phyloP scores from a whole-genome alignment of 257 asterid genomes.

The Nyctanthes arbortristis region DNA sequence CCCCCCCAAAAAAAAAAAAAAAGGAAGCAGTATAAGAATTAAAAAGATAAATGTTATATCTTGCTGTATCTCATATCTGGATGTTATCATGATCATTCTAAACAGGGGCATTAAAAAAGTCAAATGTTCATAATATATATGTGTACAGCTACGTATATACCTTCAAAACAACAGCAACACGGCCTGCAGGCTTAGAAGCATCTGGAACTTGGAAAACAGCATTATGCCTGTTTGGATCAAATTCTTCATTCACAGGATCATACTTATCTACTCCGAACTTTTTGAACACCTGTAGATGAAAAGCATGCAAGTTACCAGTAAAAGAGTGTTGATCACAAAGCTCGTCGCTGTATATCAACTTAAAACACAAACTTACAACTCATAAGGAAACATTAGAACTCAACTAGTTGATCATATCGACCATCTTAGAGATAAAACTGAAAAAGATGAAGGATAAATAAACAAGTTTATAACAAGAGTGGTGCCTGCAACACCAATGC shows the following conservation, averaged over 20 bases:
- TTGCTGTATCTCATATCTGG: too few relatives aligned
- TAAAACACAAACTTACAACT: neutral
- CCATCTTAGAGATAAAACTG: neutral
- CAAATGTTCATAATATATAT: neutral
- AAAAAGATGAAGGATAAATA: neutral
- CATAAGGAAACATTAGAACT: neutral
- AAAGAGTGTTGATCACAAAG: neutral
- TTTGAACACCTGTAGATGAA: slow-evolving; percentile 60
- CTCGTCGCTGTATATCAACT: neutral
- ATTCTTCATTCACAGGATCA: slow-evolving; percentile 70
- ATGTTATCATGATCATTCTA: neutral
- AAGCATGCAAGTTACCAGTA: neutral
- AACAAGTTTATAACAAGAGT: neutral
- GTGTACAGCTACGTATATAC: slow-evolving; percentile 41
- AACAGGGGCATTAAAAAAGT: neutral
- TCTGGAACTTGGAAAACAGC: slow-evolving; percentile 96
- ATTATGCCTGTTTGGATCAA: slow-evolving; percentile 89
- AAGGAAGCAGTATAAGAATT: too few relatives aligned
- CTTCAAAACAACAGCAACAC: slow-evolving; percentile 84
- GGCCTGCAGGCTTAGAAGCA: slow-evolving; percentile 76
- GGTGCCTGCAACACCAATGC: neutral
- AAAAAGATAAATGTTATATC: too few relatives aligned
- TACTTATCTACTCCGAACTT: slow-evolving; percentile 78
- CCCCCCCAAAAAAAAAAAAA: too few relatives aligned
- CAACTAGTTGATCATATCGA: neutral